Base-by-base conservation (phyloP, 495 filamentous ascomycete genomes). In the Penicillium tannophilum region DNA sequence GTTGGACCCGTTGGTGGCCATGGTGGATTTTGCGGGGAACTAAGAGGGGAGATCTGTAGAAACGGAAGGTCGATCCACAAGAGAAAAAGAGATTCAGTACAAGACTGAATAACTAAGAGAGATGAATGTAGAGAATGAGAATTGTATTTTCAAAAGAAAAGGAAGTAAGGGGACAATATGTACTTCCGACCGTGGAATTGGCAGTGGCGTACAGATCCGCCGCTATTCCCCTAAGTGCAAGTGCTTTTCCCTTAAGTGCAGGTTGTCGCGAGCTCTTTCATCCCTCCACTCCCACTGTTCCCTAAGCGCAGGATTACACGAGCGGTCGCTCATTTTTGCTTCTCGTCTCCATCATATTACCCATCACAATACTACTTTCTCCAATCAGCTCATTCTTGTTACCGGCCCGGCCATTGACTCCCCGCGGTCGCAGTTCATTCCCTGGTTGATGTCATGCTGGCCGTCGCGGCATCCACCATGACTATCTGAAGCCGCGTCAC, bases 211-310 rank as follows among this genome's bases (percentile, higher is more conserved):
- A 55, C 58, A 59, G 43, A 59, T 58, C 23, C 55, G 54, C 61
- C 62, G 65, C 65, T 61, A 66, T 63, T 48, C 65, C 63, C 56
- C 59, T 68, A 66, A 68, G 65, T 65, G 65, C 63, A 56, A 58
- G 65, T 61, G 59, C 79, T 83, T 76, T 24, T 79, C 84, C 82
- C 76, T 81, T 85, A 88, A 88, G 84, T 86, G 85, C 86, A 88
- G 76, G 82, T 86, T 65, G 72, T 69, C 64, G 64, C 67, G 67
- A 69, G 81, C 67, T 76, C 61, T 56, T 39, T n/a, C 50, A 33
- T 46, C 23, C 42, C 44, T 53, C 41, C 53, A 31, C 54, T 53
- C 56, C 60, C 49, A 49, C 59, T 69, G 64, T 70, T 67, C 71
- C 61, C 72, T 73, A 75, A 70, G 65, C 63, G 73, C 72, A 75